Conservation (phyloP, 306 rosid species). For the barrel medic (Medicago truncatula) region MtrunA17r5.0-ANR NC_053042.1:54155001-54155500, state of each 20-base stretch:
- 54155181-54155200: no score
- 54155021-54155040: no score
- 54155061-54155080: no score
- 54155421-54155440: neutral
- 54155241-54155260: neutral
- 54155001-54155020: no score
- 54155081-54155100: no score
- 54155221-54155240: neutral
- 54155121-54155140: no score
- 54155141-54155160: no score
- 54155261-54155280: neutral
- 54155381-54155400: conserved; percentile 1
- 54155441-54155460: neutral
- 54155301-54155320: neutral
- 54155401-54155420: neutral
- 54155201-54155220: no score
- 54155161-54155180: no score
- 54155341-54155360: neutral
- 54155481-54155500: neutral
- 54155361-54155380: neutral
- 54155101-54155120: no score
- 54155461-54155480: conserved; percentile 13
- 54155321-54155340: neutral
- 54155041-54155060: no score
- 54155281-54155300: neutral